Base-by-base conservation (phyloP, 164 flowering plant species). In the Chloranthus sessilifolius region DNA sequence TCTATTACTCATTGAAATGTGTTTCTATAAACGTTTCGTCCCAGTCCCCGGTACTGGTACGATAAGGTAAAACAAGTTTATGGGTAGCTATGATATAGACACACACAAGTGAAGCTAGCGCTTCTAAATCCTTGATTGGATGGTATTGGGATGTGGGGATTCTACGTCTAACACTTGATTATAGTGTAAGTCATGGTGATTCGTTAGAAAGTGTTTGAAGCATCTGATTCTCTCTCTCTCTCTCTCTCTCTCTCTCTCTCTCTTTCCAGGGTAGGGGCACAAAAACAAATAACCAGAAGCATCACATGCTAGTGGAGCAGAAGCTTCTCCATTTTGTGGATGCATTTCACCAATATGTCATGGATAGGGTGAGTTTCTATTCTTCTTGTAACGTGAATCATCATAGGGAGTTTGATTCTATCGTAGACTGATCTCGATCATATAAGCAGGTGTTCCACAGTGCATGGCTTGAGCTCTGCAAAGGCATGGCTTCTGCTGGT, bases 261-360 rank as follows among this genome's bases (percentile, higher is more conserved):
- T n/a, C n/a, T n/a, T n/a, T n/a, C n/a, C 76, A 89, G 99, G 95
- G 69, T 55, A 74, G 74, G 69, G 74, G 85, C 43, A 46, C 56
- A 16, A 57, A 70, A 58, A 61, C 70, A 60, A 54, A 55, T 49
- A 79, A 60, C 54, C 67, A 54, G 53, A 89, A 89, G 69, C 82
- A 58, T 52, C 95, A 80, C 65, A 80, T 94, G 94, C 71, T 94
- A 52, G 78, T 89, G 68, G 92, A 85, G 70, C 99, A 89, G 59
- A 94, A 94, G 58, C 92, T 94, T 40, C 91, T 94, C 28, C 96
- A 94, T 70, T 94, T 94, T 64, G 94, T 92, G 31, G 99, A 94
- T 75, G 96, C 92, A 37, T 87, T 94, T 74, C 97, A 94, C 72
- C 97, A 94, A 58, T 87, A 94, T 64, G 97, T 94, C 46, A 89